Evolutionary conservation across 2,329 filamentous ascomycete genomes (phyloP), one percentile per base, ranked within the genome.

Genomic region (Shiraia sp.): DNA sequence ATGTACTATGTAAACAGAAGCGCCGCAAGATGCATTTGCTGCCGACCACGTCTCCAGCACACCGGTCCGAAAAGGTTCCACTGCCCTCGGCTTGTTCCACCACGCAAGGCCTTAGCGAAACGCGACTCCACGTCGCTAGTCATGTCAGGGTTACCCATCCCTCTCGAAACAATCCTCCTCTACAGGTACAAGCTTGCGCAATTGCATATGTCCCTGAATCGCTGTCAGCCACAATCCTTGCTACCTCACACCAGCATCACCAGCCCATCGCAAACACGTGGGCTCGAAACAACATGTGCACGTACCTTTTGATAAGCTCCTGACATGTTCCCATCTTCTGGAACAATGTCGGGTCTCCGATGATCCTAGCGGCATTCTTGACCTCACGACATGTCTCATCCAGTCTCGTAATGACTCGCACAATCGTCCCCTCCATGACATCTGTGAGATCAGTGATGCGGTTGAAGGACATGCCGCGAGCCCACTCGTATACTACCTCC

Each of bases 401-500:
- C 43, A 99, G 75, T 17, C 93, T 77, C 29, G 90, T 95, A 57
- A 99, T 97, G 2, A 93, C 92, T 37, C 93, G 79, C 33, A 99
- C 93, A 72, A 99, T 97, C 0, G 93, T 97, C 1, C 93, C 93
- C 71, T 99, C 93, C 60, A 97, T 83, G 42, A 99, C 91, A 68
- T 97, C 92, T 6, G 93, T 99, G 64, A 99, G 74, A 54, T 92
- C 88, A 0, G 92, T 97, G 55, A 99, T 99, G 53, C 93, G 92
- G 72, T 95, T 95, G 78, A 99, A 99, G 37, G 88, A 92, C 90
- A 97, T 97, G 17, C 93, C 93, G 35, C 90, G 79, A 8, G 93
- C 93, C 93, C 93, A 99, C 70, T 99, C 93, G 67, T 97, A 96
- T 24, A 99, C 95, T 0, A 99, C 93, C 70, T 99, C 93, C 66